These are phyloP conservation scores for Solanum piurae DNA, from an alignment of 257 asterid species.

Conservation along the genomic window DNA sequence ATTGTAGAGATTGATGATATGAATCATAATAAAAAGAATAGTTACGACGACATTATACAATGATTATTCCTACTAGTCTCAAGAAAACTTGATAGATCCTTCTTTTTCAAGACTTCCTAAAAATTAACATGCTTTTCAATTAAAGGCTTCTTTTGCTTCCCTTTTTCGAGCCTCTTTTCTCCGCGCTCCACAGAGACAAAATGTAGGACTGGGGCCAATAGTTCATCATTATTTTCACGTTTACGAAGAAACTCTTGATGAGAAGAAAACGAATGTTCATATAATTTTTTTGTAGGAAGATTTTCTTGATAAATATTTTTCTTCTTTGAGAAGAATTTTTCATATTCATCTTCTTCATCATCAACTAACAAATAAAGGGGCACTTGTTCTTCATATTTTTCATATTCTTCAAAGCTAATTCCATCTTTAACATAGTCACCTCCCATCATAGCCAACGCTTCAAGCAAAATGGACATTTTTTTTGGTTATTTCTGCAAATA, in stretches of 20 bases:
- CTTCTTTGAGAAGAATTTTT: not conserved
- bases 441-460: slow-evolving; percentile 49
- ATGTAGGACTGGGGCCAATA: not conserved
- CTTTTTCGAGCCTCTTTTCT: not conserved
- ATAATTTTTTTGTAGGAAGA: not conserved
- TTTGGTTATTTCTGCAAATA: not conserved
- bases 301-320: not conserved
- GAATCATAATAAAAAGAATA: not conserved
- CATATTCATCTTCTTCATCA: not conserved
- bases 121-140: not conserved
- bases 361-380: not conserved
- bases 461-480: slow-evolving; percentile 23
- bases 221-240: not conserved
- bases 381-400: not conserved
- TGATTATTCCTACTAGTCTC: not conserved
- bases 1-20: not conserved
- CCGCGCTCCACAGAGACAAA: not conserved
- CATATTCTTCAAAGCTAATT: not conserved
- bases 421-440: slow-evolving; percentile 17
- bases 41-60: not conserved
- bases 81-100: not conserved
- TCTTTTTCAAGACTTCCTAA: not conserved
- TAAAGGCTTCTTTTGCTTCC: not conserved
- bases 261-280: not conserved
- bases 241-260: not conserved